Evolutionary conservation across 2,329 filamentous ascomycete genomes (phyloP).

Genomic region (Fusarium mangiferae): DNA sequence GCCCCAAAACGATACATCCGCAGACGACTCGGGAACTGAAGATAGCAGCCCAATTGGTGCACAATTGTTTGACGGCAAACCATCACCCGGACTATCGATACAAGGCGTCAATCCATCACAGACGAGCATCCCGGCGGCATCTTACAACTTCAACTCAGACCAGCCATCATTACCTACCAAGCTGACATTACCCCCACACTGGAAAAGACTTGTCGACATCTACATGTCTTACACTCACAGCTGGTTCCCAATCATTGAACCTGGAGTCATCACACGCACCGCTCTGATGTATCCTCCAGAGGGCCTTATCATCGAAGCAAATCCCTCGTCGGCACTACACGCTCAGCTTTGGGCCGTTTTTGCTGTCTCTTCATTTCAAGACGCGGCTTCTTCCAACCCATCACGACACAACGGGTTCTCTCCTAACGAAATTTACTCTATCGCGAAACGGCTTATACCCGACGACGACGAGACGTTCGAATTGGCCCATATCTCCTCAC

Average conservation of each 20-base stretch:
- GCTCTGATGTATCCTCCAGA: conserved; percentile 55
- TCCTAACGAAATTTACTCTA: conserved; percentile 57
- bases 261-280: conserved; percentile 66
- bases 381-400: conserved; percentile 44
- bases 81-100: conserved; percentile 32
- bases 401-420: conserved; percentile 4
- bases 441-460: conserved; percentile 61
- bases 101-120: conserved; percentile 23
- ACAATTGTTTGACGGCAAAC: conserved; percentile 30
- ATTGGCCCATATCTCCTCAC: conserved; percentile 48
- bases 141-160: conserved; percentile 10
- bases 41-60: conserved; percentile 41
- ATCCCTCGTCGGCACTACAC: conserved; percentile 53
- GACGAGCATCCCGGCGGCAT: conserved; percentile 2
- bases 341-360: conserved; percentile 70
- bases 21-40: conserved; percentile 48
- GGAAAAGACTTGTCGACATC: conserved; percentile 72
- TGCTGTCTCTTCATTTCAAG: conserved; percentile 67
- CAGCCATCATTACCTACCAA: conserved; percentile 26
- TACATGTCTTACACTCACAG: conserved; percentile 81
- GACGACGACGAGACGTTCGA: conserved; percentile 59
- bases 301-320: conserved; percentile 45
- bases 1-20: conserved; percentile 49
- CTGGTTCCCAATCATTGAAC: conserved; percentile 80
- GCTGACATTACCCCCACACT: conserved; percentile 60